Evolutionary conservation across 306 rosid species (phyloP).

Genomic region (Acmispon strigosus): DNA sequence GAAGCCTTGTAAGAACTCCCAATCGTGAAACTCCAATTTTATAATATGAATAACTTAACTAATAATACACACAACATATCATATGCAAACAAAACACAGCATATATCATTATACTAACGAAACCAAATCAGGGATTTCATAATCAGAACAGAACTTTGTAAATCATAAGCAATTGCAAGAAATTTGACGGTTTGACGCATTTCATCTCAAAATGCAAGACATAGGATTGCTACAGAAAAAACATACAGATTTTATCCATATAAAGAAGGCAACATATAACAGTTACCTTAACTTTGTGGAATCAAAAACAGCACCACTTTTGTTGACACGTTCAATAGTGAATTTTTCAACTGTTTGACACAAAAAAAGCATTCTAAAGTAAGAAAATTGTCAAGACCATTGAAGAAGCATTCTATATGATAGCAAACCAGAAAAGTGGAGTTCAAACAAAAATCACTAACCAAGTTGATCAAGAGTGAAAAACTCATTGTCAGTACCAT

Average conservation of each 20-base stretch:
- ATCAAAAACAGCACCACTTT: conserved; percentile 92
- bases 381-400: not conserved
- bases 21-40: not conserved
- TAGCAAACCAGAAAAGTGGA: not conserved
- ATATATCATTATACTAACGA: not conserved
- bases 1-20: conserved; percentile 1
- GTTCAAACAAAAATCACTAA: conserved; percentile 35
- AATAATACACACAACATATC: not conserved
- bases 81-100: not conserved
- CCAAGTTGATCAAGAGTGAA: conserved; percentile 78
- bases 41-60: not conserved
- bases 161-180: not conserved
- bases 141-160: not conserved
- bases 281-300: conserved; percentile 65
- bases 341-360: conserved; percentile 72
- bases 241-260: not conserved
- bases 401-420: not conserved
- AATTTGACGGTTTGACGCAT: not conserved
- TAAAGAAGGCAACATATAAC: not conserved
- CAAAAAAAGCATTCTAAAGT: conserved; percentile 1
- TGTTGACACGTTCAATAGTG: conserved; percentile 77
- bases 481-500: conserved; percentile 94
- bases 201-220: not conserved
- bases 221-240: not conserved
- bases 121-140: not conserved